Evolutionary conservation across 306 rosid species (phyloP).

Genomic region (Geum urbanum): DNA sequence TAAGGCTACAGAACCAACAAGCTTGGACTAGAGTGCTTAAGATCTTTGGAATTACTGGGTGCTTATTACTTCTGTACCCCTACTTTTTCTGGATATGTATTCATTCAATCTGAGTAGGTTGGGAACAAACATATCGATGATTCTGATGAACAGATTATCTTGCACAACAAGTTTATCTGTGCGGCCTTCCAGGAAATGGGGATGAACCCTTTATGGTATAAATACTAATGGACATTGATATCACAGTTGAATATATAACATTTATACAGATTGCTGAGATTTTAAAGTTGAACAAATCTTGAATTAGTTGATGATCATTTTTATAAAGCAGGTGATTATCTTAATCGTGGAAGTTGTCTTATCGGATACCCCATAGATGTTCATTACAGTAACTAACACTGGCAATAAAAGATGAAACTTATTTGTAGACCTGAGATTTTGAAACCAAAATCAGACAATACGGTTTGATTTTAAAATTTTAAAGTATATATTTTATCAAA

Average conservation of each 20-base stretch:
- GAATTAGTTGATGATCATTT: not conserved
- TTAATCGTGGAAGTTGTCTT: too few relatives aligned
- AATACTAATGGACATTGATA: not conserved
- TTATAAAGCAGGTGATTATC: not conserved
- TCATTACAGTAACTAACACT: too few relatives aligned
- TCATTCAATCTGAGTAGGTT: not conserved
- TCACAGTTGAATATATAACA: not conserved
- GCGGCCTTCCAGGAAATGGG: not conserved
- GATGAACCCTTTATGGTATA: not conserved
- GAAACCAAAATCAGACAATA: too few relatives aligned
- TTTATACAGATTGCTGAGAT: not conserved
- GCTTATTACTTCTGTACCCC: not conserved
- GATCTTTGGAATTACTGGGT: not conserved
- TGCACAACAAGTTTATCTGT: not conserved
- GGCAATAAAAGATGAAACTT: too few relatives aligned
- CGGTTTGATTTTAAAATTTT: too few relatives aligned
- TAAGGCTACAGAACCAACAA: not conserved
- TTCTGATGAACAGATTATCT: not conserved
- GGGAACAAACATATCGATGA: not conserved
- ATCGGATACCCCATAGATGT: too few relatives aligned
- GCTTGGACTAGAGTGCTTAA: not conserved
- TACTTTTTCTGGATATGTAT: not conserved
- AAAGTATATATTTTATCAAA: too few relatives aligned
- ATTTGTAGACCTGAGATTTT: too few relatives aligned
- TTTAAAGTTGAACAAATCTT: not conserved